Conservation (phyloP, 1,284 basidiomycete species). For the Volvariella surrecta region DNA sequence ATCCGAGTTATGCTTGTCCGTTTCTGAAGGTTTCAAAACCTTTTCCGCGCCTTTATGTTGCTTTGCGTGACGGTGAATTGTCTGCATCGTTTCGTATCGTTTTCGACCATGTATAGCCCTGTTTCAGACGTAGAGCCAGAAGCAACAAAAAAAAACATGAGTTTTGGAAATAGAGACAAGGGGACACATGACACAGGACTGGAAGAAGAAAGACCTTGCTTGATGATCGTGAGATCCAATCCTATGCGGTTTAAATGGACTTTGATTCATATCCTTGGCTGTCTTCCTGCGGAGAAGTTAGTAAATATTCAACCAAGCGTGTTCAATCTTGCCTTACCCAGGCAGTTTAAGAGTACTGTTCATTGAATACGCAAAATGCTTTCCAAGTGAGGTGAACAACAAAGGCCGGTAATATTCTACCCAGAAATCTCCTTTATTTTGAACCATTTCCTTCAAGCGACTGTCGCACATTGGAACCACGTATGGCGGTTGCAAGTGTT, state of each 20-base stretch:
- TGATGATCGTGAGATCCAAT: conserved; percentile 11
- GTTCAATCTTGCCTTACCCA: too few species aligned
- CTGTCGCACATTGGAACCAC: conserved; percentile 45
- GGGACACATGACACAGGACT: not conserved
- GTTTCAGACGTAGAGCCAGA: too few species aligned
- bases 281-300: conserved; percentile 46
- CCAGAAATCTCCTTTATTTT: conserved; percentile 68
- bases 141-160: too few species aligned
- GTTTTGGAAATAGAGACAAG: too few species aligned
- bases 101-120: too few species aligned
- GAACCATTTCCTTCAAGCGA: conserved; percentile 48
- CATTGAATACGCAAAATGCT: conserved; percentile 84
- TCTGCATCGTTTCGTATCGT: conserved; percentile 13
- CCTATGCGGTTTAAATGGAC: conserved; percentile 58
- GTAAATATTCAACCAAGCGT: too few species aligned
- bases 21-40: conserved; percentile 13
- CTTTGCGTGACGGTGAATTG: conserved; percentile 27
- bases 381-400: conserved; percentile 72
- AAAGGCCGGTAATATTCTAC: conserved; percentile 87
- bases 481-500: conserved; percentile 61
- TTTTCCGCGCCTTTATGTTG: conserved; percentile 5
- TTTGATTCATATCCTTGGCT: conserved; percentile 55
- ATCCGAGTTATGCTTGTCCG: conserved; percentile 55
- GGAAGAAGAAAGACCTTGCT: conserved; percentile 26
- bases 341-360: conserved; percentile 78